phyloP scores from a whole-genome alignment of 148 eudicot species.

The Polygonum maritimum region DNA sequence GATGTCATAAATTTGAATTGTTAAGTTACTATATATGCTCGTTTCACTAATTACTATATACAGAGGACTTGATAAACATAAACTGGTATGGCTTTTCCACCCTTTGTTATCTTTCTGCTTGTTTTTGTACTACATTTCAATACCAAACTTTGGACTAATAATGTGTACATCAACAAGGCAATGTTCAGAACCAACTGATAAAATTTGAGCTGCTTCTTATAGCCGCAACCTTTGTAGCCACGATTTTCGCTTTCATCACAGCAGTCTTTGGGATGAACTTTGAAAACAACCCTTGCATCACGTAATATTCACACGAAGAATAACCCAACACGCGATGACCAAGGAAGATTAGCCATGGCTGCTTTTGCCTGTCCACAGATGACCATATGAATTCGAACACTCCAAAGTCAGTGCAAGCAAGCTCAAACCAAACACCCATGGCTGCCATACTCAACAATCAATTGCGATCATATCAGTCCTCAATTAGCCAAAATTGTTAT shows the following conservation, averaged over 20 bases:
- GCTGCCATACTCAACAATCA: conserved; percentile 30
- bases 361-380: conserved; percentile 77
- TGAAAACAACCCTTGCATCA: conserved; percentile 54
- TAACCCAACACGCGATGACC: conserved; percentile 90
- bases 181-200: conserved; percentile 92
- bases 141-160: background rate
- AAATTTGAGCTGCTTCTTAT: conserved; percentile 84
- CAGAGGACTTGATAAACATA: conserved; percentile 85
- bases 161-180: conserved; percentile 43
- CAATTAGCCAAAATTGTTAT: background rate
- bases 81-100: conserved; percentile 38
- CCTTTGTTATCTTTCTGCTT: background rate
- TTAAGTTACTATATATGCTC: too few relatives aligned
- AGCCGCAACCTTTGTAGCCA: conserved; percentile 88
- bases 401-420: conserved; percentile 68
- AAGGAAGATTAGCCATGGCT: conserved; percentile 84
- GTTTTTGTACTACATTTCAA: background rate
- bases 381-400: too few relatives aligned
- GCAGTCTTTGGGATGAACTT: conserved; percentile 94
- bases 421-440: conserved; percentile 86
- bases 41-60: too few relatives aligned
- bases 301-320: conserved; percentile 49
- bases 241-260: conserved; percentile 71
- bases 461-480: background rate
- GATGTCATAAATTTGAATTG: too few relatives aligned